Conservation (phyloP, 2,329 filamentous ascomycete genomes). For the Pleurostoma richardsiae region DNA sequence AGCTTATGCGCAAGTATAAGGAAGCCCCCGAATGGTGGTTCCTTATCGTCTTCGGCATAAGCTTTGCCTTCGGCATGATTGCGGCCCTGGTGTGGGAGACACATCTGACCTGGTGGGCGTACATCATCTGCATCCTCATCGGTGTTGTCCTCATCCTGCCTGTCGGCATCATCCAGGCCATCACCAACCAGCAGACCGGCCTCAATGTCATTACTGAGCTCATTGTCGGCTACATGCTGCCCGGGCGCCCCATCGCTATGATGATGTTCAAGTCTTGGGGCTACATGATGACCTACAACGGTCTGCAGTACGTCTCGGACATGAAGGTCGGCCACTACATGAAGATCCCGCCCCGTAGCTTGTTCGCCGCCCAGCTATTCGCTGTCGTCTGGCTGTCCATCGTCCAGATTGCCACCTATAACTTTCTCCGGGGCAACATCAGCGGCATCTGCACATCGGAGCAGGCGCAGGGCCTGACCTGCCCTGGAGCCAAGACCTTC, state of each 20-base stretch:
- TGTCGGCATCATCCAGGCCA: constrained; percentile 39
- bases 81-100: constrained; percentile 29
- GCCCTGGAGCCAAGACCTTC: constrained; percentile 53
- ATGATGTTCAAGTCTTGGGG: constrained; percentile 44
- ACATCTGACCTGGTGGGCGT: constrained; percentile 37
- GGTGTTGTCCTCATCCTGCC: constrained; percentile 35
- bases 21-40: constrained; percentile 57
- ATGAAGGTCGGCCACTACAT: constrained; percentile 49
- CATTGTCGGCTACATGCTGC: constrained; percentile 42
- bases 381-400: constrained; percentile 33
- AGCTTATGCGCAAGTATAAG: constrained; percentile 52
- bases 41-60: constrained; percentile 33
- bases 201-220: constrained; percentile 45
- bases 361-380: constrained; percentile 39
- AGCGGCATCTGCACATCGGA: constrained; percentile 42
- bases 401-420: constrained; percentile 30
- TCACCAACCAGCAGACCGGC: constrained; percentile 43
- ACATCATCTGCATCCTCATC: constrained; percentile 32
- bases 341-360: constrained; percentile 45
- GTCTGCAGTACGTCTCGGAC: constrained; percentile 40
- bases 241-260: constrained; percentile 41
- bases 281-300: constrained; percentile 41
- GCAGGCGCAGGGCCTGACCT: constrained; percentile 47
- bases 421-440: constrained; percentile 41
- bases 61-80: constrained; percentile 43